Base-by-base conservation (phyloP, 2,329 filamentous ascomycete genomes). In the Pseudocercospora musae region DNA sequence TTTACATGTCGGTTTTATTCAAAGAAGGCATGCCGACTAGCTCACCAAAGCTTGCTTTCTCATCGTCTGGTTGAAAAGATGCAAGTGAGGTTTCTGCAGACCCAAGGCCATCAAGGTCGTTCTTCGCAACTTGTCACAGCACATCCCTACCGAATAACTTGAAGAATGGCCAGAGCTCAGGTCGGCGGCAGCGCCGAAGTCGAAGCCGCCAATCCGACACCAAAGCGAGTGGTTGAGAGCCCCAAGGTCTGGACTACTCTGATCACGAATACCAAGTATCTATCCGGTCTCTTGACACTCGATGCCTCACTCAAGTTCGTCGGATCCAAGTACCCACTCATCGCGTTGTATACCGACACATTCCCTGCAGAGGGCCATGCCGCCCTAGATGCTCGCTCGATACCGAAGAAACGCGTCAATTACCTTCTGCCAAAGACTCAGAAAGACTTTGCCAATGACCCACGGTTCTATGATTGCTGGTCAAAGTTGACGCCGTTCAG, bases 401-500 rank as follows among this genome's bases (percentile, higher is more conserved):
- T 96, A 68, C 81, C 86, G 27, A 84, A 85, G 62, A 86, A 89
- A 76, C 84, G 82, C 70, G 87, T 96, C 70, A 84, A 87, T 54
- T 90, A 90, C 76, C 83, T 96, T 42, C 80, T 90, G 10, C 91
- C 92, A 1, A 83, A 83, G 2, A 77, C 81, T 33, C 75, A 80
- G 56, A 87, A 87, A 64, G 87, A 90, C 78, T 96, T 87, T 79
- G 84, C 81, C 71, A 85, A 89, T 64, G 92, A 96, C 76, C 87
- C 89, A 55, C 88, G 92, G 69, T 96, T 96, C 82, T 89, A 91
- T 78, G 91, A 96, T 77, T 92, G 89, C 82, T 96, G 92, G 91
- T 90, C 84, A 76, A 96, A 96, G 78, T 85, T 96, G 27, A 85
- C 88, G 15, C 87, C 89, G 5, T 96, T 96, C 75, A 87, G 85